These are phyloP conservation scores for Pichia sp. DNA, from an alignment of 1,139 yeast species.

Conservation along the genomic window DNA sequence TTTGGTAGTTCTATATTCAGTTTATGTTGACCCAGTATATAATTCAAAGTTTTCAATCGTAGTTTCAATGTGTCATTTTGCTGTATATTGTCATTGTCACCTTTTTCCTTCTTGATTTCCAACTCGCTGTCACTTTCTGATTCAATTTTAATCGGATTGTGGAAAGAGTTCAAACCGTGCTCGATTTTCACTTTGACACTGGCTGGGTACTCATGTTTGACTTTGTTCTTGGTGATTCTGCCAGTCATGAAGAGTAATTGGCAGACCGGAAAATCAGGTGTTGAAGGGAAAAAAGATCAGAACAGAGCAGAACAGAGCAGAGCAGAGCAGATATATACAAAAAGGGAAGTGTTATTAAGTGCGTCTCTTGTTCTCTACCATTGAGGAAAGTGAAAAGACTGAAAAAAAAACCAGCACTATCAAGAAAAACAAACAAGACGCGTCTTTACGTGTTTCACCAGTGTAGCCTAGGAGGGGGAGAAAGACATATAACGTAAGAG, in stretches of 20 bases:
- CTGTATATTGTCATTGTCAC: background rate
- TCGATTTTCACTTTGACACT: background rate
- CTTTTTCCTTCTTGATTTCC: background rate
- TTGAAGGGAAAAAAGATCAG: too few species aligned
- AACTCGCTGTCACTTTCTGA: background rate
- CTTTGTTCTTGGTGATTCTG: background rate
- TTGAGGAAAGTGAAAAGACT: too few species aligned
- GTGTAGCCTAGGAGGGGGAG: too few species aligned
- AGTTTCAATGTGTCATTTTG: background rate
- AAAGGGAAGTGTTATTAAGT: slow-evolving; percentile 7
- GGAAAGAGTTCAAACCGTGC: background rate
- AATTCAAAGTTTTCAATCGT: background rate
- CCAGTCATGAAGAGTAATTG: background rate
- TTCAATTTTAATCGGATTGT: background rate
- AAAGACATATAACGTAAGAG: too few species aligned
- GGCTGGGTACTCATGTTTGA: background rate
- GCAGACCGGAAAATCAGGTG: too few species aligned
- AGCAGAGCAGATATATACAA: background rate
- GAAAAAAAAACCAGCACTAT: background rate
- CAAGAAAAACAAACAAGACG: too few species aligned
- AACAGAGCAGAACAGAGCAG: background rate
- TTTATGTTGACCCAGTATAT: slow-evolving; percentile 4
- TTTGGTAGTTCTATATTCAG: slow-evolving; percentile 8
- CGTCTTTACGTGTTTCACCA: too few species aligned
- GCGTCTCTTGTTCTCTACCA: background rate